These are phyloP conservation scores for Leptodermis oblonga DNA, from an alignment of 257 asterid species.

Conservation along the genomic window DNA sequence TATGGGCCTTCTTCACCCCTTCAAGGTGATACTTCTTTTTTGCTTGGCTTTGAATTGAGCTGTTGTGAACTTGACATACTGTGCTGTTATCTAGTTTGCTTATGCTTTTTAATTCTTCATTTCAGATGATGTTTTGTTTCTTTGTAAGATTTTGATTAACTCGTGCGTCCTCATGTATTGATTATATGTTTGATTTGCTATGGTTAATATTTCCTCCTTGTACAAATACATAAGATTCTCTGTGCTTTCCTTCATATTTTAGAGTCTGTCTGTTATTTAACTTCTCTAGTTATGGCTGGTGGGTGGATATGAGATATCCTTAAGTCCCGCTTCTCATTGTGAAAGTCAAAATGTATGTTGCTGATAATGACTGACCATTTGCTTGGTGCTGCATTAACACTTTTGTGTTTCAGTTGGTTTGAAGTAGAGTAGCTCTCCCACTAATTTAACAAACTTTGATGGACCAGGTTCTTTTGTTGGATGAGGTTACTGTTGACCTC, in stretches of 20 bases:
- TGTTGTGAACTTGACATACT: not conserved
- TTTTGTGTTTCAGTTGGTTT: not conserved
- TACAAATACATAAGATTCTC: too few relatives aligned
- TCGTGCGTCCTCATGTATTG: not conserved
- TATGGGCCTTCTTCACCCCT: constrained; percentile 97
- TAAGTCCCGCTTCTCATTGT: not conserved
- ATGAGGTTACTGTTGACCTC: constrained; percentile 93
- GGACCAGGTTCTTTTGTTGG: constrained; percentile 84
- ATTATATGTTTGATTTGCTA: not conserved
- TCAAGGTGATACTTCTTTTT: constrained; percentile 43
- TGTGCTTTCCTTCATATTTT: not conserved
- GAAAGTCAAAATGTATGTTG: not conserved
- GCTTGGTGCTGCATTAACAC: not conserved
- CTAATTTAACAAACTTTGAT: not conserved
- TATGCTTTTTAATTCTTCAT: not conserved
- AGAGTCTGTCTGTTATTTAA: not conserved
- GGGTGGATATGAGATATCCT: not conserved
- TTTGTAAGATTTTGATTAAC: not conserved
- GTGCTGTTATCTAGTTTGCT: not conserved
- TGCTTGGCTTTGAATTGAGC: not conserved
- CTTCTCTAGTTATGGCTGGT: not conserved
- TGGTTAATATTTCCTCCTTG: not conserved
- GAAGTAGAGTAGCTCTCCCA: not conserved
- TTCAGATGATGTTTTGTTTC: not conserved
- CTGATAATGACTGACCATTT: not conserved